These are phyloP conservation scores for Fistulinella prunicolor DNA, from an alignment of 768 basidiomycete species.

Conservation along the genomic window DNA sequence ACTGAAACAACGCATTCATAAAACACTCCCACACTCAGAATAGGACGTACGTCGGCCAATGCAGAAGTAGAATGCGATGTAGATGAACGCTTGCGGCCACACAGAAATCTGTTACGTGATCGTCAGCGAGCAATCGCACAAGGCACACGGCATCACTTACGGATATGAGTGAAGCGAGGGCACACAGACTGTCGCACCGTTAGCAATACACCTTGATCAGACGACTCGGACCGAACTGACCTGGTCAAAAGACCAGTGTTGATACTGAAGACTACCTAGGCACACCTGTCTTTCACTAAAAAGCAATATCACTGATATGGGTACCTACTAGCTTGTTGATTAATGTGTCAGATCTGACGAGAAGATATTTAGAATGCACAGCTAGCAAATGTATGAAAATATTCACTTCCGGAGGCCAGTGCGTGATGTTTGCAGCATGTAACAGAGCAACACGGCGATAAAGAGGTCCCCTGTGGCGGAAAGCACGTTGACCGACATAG, in stretches of 20 bases:
- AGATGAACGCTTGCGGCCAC: background rate
- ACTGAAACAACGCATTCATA: background rate
- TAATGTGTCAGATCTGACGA: background rate
- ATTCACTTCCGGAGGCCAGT: slow-evolving; percentile 50
- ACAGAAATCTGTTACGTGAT: background rate
- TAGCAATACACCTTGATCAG: background rate
- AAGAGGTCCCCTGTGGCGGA: slow-evolving; percentile 51
- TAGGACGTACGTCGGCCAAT: background rate
- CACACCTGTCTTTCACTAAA: background rate
- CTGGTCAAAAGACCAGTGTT: background rate
- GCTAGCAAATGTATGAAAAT: background rate
- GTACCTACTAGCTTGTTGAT: background rate
- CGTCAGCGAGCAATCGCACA: background rate
- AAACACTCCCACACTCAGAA: background rate
- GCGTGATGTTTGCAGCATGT: slow-evolving; percentile 45
- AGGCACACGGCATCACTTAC: background rate
- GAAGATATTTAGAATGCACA: background rate
- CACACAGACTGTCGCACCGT: background rate
- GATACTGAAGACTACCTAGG: background rate
- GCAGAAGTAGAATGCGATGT: background rate
- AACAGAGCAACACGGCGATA: slow-evolving; percentile 48
- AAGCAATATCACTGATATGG: background rate
- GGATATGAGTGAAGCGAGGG: background rate
- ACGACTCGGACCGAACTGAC: background rate
- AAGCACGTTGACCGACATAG: slow-evolving; percentile 55